A percentile compares a stretch with the other conserved stretches of the same genome.
These are phyloP conservation scores for Oryza glaberrima DNA, from an alignment of 176 grass and related monocot genomes.

Conservation along the genomic window DNA sequence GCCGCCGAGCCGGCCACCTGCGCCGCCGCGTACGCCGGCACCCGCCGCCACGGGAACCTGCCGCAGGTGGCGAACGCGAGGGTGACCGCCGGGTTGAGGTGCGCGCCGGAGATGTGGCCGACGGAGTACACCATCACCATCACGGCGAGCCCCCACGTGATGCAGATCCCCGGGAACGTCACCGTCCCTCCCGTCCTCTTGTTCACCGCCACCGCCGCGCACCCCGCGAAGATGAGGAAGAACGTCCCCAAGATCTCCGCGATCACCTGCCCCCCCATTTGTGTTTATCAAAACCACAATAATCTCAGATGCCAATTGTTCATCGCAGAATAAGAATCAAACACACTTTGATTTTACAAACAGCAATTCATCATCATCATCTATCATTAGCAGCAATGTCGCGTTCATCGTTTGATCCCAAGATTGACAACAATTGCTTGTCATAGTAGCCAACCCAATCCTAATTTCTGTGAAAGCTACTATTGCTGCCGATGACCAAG, in stretches of 20 bases:
- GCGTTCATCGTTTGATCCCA: neutral
- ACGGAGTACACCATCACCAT: slow-evolving; percentile 96
- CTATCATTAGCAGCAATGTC: neutral
- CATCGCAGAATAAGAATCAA: too few relatives aligned
- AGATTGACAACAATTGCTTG: neutral
- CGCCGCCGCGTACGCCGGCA: slow-evolving; percentile 71
- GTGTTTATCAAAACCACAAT: too few relatives aligned
- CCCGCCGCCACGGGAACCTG: slow-evolving; percentile 84
- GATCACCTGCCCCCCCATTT: slow-evolving; percentile 44
- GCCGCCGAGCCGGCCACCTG: slow-evolving; percentile 60
- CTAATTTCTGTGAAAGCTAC: neutral
- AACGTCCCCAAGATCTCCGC: slow-evolving; percentile 85
- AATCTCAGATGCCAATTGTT: too few relatives aligned
- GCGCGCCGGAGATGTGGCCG: slow-evolving; percentile 94
- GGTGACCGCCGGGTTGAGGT: slow-evolving; percentile 91
- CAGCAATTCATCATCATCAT: too few relatives aligned
- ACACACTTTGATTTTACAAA: neutral
- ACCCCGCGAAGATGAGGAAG: slow-evolving; percentile 88
- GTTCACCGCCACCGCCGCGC: slow-evolving; percentile 78
- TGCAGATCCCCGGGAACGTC: slow-evolving; percentile 85
- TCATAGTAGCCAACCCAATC: neutral
- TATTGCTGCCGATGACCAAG: slow-evolving; percentile 17
- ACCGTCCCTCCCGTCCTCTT: slow-evolving; percentile 60
- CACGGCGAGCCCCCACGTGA: slow-evolving; percentile 85
- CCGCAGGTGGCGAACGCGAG: slow-evolving; percentile 80